phyloP scores from a whole-genome alignment of 306 rosid genomes.

The Calophaca sinica region DNA sequence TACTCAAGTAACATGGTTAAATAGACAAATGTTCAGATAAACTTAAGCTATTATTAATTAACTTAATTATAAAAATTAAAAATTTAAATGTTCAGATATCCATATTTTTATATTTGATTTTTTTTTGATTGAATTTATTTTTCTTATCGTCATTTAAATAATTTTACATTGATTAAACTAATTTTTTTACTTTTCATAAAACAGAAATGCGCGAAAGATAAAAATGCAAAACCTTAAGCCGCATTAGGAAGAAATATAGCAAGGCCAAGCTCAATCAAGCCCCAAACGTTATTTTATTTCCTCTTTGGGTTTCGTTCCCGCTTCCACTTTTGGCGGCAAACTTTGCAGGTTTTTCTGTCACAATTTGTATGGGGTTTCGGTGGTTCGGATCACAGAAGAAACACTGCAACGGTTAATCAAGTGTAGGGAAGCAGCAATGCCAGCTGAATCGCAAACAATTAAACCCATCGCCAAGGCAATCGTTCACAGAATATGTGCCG shows the following conservation, averaged over 20 bases:
- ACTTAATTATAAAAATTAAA: too few species aligned
- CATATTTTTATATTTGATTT: too few species aligned
- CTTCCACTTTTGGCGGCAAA: slow-evolving; percentile 69
- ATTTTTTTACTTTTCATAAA: too few species aligned
- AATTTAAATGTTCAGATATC: too few species aligned
- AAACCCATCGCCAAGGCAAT: slow-evolving; percentile 74
- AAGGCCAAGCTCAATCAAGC: neutral
- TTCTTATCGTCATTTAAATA: too few species aligned
- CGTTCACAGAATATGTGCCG: slow-evolving; percentile 86
- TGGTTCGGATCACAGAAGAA: neutral
- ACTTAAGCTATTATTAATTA: too few species aligned
- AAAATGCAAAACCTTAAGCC: neutral
- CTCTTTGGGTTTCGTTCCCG: neutral
- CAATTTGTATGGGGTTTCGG: neutral
- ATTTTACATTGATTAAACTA: too few species aligned
- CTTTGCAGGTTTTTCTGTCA: slow-evolving; percentile 15
- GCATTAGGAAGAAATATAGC: neutral
- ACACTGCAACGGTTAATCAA: slow-evolving; percentile 12
- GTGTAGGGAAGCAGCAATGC: slow-evolving; percentile 43
- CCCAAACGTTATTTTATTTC: neutral
- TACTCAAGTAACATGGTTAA: too few species aligned
- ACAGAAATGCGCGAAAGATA: too few species aligned
- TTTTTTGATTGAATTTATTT: too few species aligned
- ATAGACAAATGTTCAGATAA: too few species aligned
- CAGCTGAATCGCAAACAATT: slow-evolving; percentile 57